phyloP scores from a whole-genome alignment of 192 early-diverging fungal species.

The Chytriomyces confervae region DNA sequence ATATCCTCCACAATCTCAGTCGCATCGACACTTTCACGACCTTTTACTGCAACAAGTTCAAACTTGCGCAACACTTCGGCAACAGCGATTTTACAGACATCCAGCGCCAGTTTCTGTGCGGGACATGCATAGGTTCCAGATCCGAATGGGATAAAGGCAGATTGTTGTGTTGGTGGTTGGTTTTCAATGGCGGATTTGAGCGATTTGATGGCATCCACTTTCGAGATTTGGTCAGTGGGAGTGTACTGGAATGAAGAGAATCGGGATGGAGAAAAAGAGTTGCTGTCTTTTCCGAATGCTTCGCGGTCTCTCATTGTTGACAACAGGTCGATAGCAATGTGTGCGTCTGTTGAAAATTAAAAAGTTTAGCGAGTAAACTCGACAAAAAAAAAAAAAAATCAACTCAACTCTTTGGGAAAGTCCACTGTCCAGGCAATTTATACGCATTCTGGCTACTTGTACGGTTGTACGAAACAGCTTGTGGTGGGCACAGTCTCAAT shows the following conservation, averaged over 20 bases:
- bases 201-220: not conserved
- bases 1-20: not conserved
- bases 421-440: slow-evolving; percentile 30
- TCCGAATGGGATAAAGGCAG: slow-evolving; percentile 22
- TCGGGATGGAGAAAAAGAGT: slow-evolving; percentile 9
- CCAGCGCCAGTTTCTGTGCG: slow-evolving; percentile 18
- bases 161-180: not conserved
- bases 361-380: too few species aligned
- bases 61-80: slow-evolving; percentile 28
- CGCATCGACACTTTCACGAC: not conserved
- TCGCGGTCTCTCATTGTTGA: not conserved
- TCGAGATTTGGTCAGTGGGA: not conserved
- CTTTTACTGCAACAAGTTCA: slow-evolving; percentile 6
- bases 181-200: not conserved
- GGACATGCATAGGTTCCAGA: slow-evolving; percentile 17
- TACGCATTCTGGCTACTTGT: slow-evolving; percentile 17
- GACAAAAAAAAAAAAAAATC: too few species aligned
- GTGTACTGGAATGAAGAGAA: not conserved
- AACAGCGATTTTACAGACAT: slow-evolving; percentile 9
- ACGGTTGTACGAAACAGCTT: slow-evolving; percentile 24
- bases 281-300: slow-evolving; percentile 11
- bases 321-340: slow-evolving; percentile 29
- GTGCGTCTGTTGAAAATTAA: too few species aligned
- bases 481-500: slow-evolving; percentile 12
- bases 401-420: slow-evolving; percentile 15